Evolutionary conservation across 805 yeast species (phyloP), one percentile per base, ranked within the genome.

Genomic region (Teunomyces lycoperdinae): DNA sequence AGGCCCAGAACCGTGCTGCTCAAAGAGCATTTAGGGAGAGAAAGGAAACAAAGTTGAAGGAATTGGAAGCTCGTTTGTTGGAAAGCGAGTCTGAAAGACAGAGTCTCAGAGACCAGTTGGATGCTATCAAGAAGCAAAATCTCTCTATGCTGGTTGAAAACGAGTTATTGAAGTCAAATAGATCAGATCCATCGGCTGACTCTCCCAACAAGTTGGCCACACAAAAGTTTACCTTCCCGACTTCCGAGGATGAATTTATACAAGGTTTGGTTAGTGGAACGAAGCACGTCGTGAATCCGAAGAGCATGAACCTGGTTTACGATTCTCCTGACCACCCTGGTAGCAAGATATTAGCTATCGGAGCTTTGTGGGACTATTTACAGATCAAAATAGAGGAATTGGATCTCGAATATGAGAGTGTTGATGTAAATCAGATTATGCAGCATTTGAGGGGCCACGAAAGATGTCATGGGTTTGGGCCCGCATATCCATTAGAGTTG

Each of bases 11-110:
- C 61, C 73, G 96, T 58, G 91, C 91, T 9, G 96, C 96, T 1
- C 96, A 89, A 67, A 73, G 90, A 55, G 96, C 96, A 2, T 89
- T 87, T 65, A 72, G 96, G 51, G 91, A 87, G 64, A 79, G 95
- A 43, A 87, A 85, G 63, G 94, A 87, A 62, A 79, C 80, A 44
- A 82, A 78, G 56, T 66, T 86, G 51, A 84, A 83, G 60, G 90
- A 85, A 55, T 71, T 89, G 38, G 84, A 85, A 54, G 66, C 66
- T 3, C 82, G 81, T 61, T 67, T 89, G 50, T 66, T 70, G 13
- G 71, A 75, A 49, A 78, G 86, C 36, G 92, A 85, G 60, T 67
- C 60, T 32, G 82, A 81, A 52, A 77, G 78, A 46, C 73, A 70
- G 42, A 62, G 62, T 35, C 61, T 85, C 27, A 49, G 65, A 42